Conservation (phyloP, 2,329 filamentous ascomycete species). For the Diaporthe sp. region DNA sequence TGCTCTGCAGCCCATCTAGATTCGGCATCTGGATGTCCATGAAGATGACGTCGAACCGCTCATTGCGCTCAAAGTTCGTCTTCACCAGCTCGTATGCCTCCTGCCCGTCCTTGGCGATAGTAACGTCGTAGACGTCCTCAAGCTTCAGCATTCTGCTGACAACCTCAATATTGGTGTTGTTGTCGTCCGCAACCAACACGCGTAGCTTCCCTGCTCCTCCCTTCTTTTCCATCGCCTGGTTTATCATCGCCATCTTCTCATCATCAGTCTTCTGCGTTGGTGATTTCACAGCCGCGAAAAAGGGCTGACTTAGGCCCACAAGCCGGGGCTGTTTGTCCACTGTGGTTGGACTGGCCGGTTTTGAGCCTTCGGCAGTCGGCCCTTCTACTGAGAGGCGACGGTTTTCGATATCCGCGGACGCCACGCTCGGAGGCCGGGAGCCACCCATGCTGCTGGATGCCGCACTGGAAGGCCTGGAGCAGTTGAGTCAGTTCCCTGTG, state of each 20-base stretch:
- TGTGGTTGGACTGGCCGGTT: constrained; percentile 57
- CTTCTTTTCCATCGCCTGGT: constrained; percentile 73
- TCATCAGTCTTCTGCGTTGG: constrained; percentile 56
- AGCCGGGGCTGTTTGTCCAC: constrained; percentile 80
- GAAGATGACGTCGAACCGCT: constrained; percentile 87
- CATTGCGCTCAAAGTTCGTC: constrained; percentile 79
- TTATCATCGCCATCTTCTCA: constrained; percentile 74
- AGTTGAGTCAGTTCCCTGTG: background rate
- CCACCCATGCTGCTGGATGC: constrained; percentile 64
- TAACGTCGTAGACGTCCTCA: constrained; percentile 87
- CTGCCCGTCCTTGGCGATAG: constrained; percentile 86
- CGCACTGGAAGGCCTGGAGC: constrained; percentile 62
- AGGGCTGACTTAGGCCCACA: constrained; percentile 85
- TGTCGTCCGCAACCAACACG: constrained; percentile 86
- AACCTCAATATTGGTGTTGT: constrained; percentile 69
- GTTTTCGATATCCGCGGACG: constrained; percentile 54
- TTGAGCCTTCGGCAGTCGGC: constrained; percentile 43
- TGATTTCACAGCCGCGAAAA: constrained; percentile 70
- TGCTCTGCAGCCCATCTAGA: constrained; percentile 89
- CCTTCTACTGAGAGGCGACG: constrained; percentile 47
- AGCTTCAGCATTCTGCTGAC: constrained; percentile 77
- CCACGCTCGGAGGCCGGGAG: constrained; percentile 62
- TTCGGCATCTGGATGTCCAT: constrained; percentile 99
- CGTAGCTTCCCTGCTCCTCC: constrained; percentile 74
- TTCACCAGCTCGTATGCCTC: constrained; percentile 91